phyloP scores from a whole-genome alignment of 768 basidiomycete genomes.

The Suillus subaureus region DNA sequence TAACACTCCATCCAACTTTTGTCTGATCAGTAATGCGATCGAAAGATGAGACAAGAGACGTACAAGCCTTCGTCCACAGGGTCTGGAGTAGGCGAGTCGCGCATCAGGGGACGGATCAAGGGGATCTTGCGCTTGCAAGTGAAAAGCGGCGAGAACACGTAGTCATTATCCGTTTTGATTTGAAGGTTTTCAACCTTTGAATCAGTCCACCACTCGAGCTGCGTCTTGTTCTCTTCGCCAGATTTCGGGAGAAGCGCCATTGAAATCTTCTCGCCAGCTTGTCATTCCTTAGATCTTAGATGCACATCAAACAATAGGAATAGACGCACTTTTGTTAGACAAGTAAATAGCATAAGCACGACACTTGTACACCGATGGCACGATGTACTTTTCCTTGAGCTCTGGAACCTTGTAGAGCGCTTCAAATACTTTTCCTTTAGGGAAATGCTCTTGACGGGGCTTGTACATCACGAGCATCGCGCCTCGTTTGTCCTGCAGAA shows the following conservation, averaged over 20 bases:
- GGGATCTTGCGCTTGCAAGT: conserved; percentile 21
- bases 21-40: not conserved
- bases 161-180: conserved; percentile 15
- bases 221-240: conserved; percentile 11
- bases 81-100: conserved; percentile 14
- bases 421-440: conserved; percentile 25
- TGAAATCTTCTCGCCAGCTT: conserved; percentile 28
- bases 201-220: conserved; percentile 26
- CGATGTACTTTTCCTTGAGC: conserved; percentile 34
- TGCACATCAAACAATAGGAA: not conserved
- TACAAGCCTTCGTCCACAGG: conserved; percentile 19
- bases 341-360: conserved; percentile 37
- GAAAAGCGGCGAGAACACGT: conserved; percentile 31
- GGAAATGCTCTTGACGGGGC: conserved; percentile 28
- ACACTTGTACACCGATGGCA: conserved; percentile 33
- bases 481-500: conserved; percentile 27
- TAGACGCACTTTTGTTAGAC: conserved; percentile 26
- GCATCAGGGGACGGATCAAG: conserved; percentile 13
- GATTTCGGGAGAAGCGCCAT: conserved; percentile 22
- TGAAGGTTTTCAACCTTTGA: conserved; percentile 20
- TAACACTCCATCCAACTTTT: conserved; percentile 25
- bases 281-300: not conserved
- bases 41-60: conserved; percentile 13
- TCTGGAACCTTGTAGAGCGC: conserved; percentile 25
- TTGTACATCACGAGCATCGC: conserved; percentile 38